Evolutionary conservation across 1,139 yeast genomes (phyloP).

Genomic region (Arxiozyma telluris): DNA sequence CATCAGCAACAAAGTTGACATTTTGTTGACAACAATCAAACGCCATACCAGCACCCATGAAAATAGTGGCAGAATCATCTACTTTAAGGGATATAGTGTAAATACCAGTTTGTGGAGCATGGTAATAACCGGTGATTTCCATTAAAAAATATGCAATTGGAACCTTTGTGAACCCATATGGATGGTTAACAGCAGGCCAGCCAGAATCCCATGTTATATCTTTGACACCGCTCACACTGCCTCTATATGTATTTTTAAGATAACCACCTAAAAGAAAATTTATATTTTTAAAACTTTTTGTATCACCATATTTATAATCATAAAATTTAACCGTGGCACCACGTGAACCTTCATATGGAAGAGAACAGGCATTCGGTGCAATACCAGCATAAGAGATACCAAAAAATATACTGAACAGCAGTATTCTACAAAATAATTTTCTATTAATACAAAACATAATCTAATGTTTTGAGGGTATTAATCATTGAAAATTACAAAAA

Average conservation of each 20-base stretch:
- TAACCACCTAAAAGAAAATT: not conserved
- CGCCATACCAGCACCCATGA: slow-evolving; percentile 1
- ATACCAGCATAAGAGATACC: too few species aligned
- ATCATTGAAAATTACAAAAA: too few species aligned
- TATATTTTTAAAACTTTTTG: not conserved
- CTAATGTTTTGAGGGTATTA: too few species aligned
- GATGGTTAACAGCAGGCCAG: not conserved
- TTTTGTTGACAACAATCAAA: slow-evolving; percentile 1
- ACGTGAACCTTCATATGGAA: too few species aligned
- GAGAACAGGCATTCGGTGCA: too few species aligned
- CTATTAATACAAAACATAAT: too few species aligned
- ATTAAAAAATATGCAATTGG: not conserved
- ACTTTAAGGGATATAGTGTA: not conserved
- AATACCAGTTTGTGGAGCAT: slow-evolving; percentile 1
- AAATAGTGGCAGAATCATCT: not conserved
- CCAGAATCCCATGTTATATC: not conserved
- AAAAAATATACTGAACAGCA: too few species aligned
- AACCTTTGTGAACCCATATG: not conserved
- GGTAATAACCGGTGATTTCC: not conserved
- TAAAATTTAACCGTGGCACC: not conserved
- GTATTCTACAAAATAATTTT: too few species aligned
- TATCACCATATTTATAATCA: not conserved
- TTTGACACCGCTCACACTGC: not conserved
- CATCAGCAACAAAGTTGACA: not conserved
- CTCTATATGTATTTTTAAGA: not conserved